Conservation (phyloP, 495 filamentous ascomycete species). For the Aspergillus heteromorphus region DNA sequence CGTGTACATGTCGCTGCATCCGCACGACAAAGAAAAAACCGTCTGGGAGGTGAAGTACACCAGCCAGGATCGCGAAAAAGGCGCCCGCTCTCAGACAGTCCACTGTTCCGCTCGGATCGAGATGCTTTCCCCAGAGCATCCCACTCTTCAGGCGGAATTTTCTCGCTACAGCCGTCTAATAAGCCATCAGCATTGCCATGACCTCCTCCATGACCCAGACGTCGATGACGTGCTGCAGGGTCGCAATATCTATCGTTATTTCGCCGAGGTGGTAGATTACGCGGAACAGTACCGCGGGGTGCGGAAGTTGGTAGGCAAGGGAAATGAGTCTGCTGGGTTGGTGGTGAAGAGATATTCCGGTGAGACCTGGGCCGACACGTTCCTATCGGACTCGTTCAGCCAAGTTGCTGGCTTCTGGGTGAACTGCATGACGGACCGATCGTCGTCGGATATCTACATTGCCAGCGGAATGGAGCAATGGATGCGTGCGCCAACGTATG, state of each 20-base stretch:
- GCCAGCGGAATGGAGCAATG: slow-evolving; percentile 41
- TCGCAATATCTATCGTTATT: slow-evolving; percentile 42
- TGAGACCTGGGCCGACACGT: slow-evolving; percentile 35
- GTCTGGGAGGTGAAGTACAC: slow-evolving; percentile 18
- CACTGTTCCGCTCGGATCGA: slow-evolving; percentile 10
- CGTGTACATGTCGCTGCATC: slow-evolving; percentile 33
- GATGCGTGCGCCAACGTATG: slow-evolving; percentile 40
- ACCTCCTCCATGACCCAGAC: slow-evolving; percentile 31
- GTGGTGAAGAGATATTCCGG: slow-evolving; percentile 34
- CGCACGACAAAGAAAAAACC: slow-evolving; percentile 10
- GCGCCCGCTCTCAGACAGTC: neutral
- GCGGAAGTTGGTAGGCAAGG: slow-evolving; percentile 39
- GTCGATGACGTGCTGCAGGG: slow-evolving; percentile 47
- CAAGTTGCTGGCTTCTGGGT: slow-evolving; percentile 50
- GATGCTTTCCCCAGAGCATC: slow-evolving; percentile 1
- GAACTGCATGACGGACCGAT: slow-evolving; percentile 46
- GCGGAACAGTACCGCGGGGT: slow-evolving; percentile 39
- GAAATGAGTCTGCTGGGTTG: slow-evolving; percentile 38
- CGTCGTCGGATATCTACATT: slow-evolving; percentile 42
- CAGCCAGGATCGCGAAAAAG: slow-evolving; percentile 5
- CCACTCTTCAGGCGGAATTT: slow-evolving; percentile 27
- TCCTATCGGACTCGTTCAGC: slow-evolving; percentile 37
- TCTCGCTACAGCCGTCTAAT: slow-evolving; percentile 38
- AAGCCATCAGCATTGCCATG: slow-evolving; percentile 30
- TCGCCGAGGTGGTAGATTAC: slow-evolving; percentile 48